Percentiles rank a stretch among this genome's conserved stretches.
Conservation (phyloP, 2,329 filamentous ascomycete genomes). For the Arthrinium puccinioides region DNA sequence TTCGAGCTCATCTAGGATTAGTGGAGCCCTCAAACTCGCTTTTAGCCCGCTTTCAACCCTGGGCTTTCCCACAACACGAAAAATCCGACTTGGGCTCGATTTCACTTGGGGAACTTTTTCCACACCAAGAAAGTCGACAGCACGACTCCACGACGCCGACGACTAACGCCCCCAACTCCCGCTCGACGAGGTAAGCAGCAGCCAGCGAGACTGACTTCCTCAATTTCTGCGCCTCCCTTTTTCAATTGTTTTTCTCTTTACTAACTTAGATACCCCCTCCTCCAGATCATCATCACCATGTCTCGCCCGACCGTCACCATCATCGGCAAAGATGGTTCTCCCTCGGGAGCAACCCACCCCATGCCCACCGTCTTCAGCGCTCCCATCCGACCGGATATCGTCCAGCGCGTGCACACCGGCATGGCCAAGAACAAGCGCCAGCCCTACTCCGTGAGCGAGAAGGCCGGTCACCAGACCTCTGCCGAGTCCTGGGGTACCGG, state of each 20-base stretch:
- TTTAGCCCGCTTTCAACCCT: too few relatives aligned
- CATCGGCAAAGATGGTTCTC: slow-evolving; percentile 90
- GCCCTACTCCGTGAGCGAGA: slow-evolving; percentile 99
- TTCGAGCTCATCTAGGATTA: too few relatives aligned
- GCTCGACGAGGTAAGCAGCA: slow-evolving; percentile 3
- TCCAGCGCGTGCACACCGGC: slow-evolving; percentile 97
- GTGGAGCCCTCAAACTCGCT: too few relatives aligned
- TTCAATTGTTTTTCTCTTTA: background rate
- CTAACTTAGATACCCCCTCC: background rate
- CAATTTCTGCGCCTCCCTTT: background rate
- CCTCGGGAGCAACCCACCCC: slow-evolving; percentile 81
- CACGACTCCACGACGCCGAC: slow-evolving; percentile 3
- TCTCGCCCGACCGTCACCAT: slow-evolving; percentile 97
- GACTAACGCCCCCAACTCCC: slow-evolving; percentile 2
- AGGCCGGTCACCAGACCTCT: slow-evolving; percentile 99
- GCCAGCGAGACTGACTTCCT: too few relatives aligned
- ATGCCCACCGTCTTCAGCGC: slow-evolving; percentile 95
- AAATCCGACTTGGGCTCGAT: slow-evolving; percentile 1
- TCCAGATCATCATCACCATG: slow-evolving; percentile 53
- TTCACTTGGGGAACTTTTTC: slow-evolving; percentile 1
- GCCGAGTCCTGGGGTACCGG: slow-evolving; percentile 99
- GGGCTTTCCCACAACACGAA: too few relatives aligned
- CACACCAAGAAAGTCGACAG: slow-evolving; percentile 2
- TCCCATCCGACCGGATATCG: slow-evolving; percentile 97
- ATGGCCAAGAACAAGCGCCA: slow-evolving; percentile 99